Conservation (phyloP, 345 rosid genomes). For the Hypericum androsaemum region DNA sequence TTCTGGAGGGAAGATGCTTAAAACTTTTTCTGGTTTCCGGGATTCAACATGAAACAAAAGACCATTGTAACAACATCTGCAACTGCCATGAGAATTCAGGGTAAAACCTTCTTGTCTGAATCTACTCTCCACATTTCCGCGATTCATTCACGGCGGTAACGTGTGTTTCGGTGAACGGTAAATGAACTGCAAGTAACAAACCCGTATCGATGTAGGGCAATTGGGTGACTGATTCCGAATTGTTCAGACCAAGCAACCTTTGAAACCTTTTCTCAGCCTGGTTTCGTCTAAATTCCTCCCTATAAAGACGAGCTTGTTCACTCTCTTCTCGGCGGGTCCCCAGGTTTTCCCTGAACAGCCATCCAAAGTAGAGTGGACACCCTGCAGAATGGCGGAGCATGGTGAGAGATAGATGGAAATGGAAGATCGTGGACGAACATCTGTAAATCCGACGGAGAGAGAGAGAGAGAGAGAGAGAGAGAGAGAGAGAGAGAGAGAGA, state of each 20-base stretch:
- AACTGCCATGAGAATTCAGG: too few relatives aligned
- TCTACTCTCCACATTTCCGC: too few relatives aligned
- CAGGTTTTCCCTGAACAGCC: constrained; percentile 50
- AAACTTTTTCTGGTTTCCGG: too few relatives aligned
- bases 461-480: neutral
- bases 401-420: neutral
- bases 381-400: constrained; percentile 17
- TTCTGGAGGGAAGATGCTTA: too few relatives aligned
- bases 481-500: neutral
- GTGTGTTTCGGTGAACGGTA: too few relatives aligned
- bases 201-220: too few relatives aligned
- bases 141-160: too few relatives aligned
- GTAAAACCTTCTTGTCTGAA: too few relatives aligned
- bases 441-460: neutral
- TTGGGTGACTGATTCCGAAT: neutral
- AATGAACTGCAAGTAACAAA: too few relatives aligned
- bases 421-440: neutral
- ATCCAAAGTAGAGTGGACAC: constrained; percentile 55
- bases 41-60: too few relatives aligned
- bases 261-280: constrained; percentile 49
- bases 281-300: constrained; percentile 58
- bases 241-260: constrained; percentile 41
- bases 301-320: constrained; percentile 60
- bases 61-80: too few relatives aligned
- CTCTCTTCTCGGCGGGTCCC: constrained; percentile 51